Base-by-base conservation (phyloP, 129 eudicot species). In the Tagetes patula region DNA sequence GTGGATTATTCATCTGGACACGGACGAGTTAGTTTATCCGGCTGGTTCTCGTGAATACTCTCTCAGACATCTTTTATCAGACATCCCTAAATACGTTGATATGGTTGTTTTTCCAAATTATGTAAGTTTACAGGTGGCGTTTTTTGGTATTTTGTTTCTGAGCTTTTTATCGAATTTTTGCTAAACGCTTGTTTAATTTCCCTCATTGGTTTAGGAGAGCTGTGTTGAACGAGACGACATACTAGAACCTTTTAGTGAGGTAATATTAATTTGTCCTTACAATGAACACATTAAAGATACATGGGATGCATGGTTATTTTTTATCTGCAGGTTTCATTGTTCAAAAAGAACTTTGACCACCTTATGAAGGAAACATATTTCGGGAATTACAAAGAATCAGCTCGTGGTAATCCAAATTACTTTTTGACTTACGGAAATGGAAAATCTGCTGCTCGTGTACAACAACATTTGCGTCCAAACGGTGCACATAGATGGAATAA, bases 1-100 rank as follows among this genome's bases (percentile, higher is more conserved):
- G 62, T 92, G 96, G 98, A 92, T 92, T 77, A 75, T 92, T 87
- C 97, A 92, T 80, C 91, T 92, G 8, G 97, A 92, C 70, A 89
- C 97, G n/a, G 97, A 92, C 79, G 96, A 92, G 77, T 42, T 92
- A 52, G 71, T 92, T 60, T 90, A 92, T 81, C 97, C 97, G 38
- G 91, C 93, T 33, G 97, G 97, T 50, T 69, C 94, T 30, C 85
- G 86, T 65, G 97, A 89, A 75, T 92, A 92, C 77, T 92, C 97
- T 59, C 82, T 92, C 78, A 84, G 92, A 83, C 90, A 81, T 39
- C 74, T 93, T 77, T 80, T 87, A 71, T 81, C 76, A 50, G 91
- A 90, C 27, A 84, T 93, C 31, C 96, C 96, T 63, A 73, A 74
- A 36, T 64, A 86, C 76, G 96, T 93, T 14, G 96, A 93, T 77